Base-by-base conservation (phyloP, 1,139 yeast genomes). In the Yamadazyma aaseri region DNA sequence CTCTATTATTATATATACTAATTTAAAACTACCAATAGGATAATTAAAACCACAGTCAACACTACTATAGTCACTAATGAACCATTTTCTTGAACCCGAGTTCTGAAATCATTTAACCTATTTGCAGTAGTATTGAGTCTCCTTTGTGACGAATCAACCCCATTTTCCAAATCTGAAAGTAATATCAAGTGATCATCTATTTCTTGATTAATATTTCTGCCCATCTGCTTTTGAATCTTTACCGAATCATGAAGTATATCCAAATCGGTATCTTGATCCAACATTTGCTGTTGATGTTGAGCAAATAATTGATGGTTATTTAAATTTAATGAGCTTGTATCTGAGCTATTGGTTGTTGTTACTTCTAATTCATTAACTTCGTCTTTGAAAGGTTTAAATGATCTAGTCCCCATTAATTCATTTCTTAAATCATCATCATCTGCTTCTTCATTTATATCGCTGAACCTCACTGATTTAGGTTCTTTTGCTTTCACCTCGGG, bases 31-130 rank as follows among this genome's bases (percentile, higher is more conserved):
- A 79, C 75, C 37, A 82, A 60, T 34, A 82, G 60, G 36, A 81
- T 56, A 15, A 82, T 68, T 44, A 82, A 61, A 27, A 81, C 76
- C 16, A 81, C 60, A 5, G 83, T 66, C 39, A 86, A 61, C 6
- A 77, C 71, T n/a, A 78, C 59, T 21, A 86, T 86, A 0, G 90
- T 81, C 27, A 79, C 66, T 64, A 86, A 65, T 33, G 86, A 81
- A 2, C 92, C 90, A 49, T 84, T 79, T 50, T 83, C 86, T 37
- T 72, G 71, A 13, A 81, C 75, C 46, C 66, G 73, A 11, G 69
- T 61, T 33, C 81, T 67, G 49, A 86, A 83, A 28, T 59, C 64
- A 23, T 59, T 66, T 35, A 86, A 64, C 29, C 81, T 67, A 36
- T 63, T 58, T 21, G 71, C 66, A 1, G 95, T 92, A 6, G 69